phyloP scores from a whole-genome alignment of 805 yeast genomes.

The Yamadazyma tumulicola region DNA sequence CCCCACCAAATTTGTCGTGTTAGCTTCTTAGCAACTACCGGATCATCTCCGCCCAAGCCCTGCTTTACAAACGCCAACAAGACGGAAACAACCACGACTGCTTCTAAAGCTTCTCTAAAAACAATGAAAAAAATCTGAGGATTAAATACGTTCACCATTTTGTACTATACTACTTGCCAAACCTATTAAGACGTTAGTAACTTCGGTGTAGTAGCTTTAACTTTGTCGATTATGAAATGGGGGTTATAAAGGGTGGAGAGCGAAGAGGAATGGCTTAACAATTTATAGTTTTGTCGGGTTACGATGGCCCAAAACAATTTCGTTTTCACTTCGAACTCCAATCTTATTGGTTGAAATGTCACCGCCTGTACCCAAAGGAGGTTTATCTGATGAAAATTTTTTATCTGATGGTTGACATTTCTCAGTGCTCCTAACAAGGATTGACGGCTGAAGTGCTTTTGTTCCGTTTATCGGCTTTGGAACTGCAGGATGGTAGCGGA shows the following conservation, averaged over 20 bases:
- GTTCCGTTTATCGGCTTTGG: too few relatives aligned
- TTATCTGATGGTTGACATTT: too few relatives aligned
- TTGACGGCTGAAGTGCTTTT: too few relatives aligned
- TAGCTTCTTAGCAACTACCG: conserved; percentile 54
- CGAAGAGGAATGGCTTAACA: not conserved
- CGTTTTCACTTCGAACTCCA: too few relatives aligned
- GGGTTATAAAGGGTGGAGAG: conserved; percentile 10
- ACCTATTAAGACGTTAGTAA: not conserved
- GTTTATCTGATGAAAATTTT: too few relatives aligned
- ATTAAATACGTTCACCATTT: conserved; percentile 50
- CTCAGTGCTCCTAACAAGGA: too few relatives aligned
- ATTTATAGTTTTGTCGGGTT: conserved; percentile 1
- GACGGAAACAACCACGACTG: conserved; percentile 87
- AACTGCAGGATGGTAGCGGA: too few relatives aligned
- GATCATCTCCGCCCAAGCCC: conserved; percentile 64
- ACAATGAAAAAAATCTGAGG: conserved; percentile 83
- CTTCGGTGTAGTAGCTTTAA: not conserved
- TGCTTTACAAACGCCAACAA: conserved; percentile 88
- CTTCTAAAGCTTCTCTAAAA: conserved; percentile 92
- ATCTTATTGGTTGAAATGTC: too few relatives aligned
- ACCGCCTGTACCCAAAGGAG: too few relatives aligned
- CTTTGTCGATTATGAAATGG: not conserved
- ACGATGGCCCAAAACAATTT: too few relatives aligned
- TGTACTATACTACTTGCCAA: not conserved
- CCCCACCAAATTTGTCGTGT: conserved; percentile 88